Evolutionary conservation across 495 filamentous ascomycete genomes (phyloP).

Genomic region (Talaromyces proteolyticus): DNA sequence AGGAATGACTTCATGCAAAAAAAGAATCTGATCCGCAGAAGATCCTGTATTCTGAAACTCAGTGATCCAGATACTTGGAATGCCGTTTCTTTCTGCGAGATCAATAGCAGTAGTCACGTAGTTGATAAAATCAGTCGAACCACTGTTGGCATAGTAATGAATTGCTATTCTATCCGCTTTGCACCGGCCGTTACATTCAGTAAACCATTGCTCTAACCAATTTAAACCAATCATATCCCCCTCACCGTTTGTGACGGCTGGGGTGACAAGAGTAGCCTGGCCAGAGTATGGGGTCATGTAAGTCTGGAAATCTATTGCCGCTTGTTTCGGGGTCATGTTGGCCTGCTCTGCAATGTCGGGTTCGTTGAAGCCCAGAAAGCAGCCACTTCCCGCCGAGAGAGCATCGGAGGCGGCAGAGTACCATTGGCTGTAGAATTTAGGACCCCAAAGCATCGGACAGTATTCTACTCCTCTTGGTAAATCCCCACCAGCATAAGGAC

Average conservation of each 20-base stretch:
- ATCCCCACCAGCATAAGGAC: slow-evolving; percentile 23
- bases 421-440: slow-evolving; percentile 54
- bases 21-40: slow-evolving; percentile 35
- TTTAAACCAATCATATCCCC: slow-evolving; percentile 42
- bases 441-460: slow-evolving; percentile 72
- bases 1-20: slow-evolving; percentile 50
- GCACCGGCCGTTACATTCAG: slow-evolving; percentile 49
- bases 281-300: slow-evolving; percentile 67
- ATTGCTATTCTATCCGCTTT: slow-evolving; percentile 57
- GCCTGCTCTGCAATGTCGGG: slow-evolving; percentile 64
- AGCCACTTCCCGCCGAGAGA: slow-evolving; percentile 50
- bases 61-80: slow-evolving; percentile 68
- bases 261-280: slow-evolving; percentile 61
- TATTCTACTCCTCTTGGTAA: slow-evolving; percentile 48
- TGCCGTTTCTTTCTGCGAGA: slow-evolving; percentile 31
- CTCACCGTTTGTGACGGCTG: slow-evolving; percentile 68
- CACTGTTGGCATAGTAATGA: slow-evolving; percentile 59
- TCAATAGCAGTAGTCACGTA: slow-evolving; percentile 50
- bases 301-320: slow-evolving; percentile 53
- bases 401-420: slow-evolving; percentile 46
- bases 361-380: slow-evolving; percentile 84
- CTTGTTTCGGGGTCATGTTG: slow-evolving; percentile 52
- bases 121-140: slow-evolving; percentile 47
- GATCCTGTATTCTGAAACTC: slow-evolving; percentile 58
- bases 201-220: slow-evolving; percentile 58